Evolutionary conservation across 805 yeast species (phyloP).

Genomic region (Kuraishia ogatae): DNA sequence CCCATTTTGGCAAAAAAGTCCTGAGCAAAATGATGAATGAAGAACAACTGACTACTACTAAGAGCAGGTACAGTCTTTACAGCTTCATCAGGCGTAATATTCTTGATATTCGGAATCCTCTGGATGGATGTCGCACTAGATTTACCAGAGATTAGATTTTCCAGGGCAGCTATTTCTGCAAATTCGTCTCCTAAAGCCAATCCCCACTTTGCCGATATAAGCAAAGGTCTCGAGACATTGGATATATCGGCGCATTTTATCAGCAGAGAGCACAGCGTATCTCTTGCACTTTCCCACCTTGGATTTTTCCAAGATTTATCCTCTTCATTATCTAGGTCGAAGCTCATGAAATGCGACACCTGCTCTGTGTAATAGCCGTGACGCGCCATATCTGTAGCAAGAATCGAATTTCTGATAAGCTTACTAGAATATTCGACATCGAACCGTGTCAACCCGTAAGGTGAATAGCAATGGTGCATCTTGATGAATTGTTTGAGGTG

Average conservation of each 20-base stretch:
- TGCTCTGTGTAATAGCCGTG: constrained; percentile 65
- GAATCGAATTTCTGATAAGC: constrained; percentile 25
- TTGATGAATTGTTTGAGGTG: constrained; percentile 61
- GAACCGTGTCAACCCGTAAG: constrained; percentile 11
- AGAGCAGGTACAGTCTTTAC: constrained; percentile 38
- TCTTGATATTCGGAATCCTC: constrained; percentile 8
- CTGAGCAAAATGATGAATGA: constrained; percentile 74
- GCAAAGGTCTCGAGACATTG: constrained; percentile 77
- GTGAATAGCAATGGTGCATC: constrained; percentile 46
- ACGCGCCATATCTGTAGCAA: constrained; percentile 90
- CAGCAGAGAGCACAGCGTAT: constrained; percentile 54
- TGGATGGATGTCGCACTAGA: not conserved
- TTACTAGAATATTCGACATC: not conserved
- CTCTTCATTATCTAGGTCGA: constrained; percentile 10
- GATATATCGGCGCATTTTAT: constrained; percentile 95
- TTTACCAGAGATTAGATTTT: constrained; percentile 17
- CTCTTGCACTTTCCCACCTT: constrained; percentile 3
- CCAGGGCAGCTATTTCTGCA: constrained; percentile 51
- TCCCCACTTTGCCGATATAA: constrained; percentile 82
- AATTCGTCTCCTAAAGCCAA: constrained; percentile 71
- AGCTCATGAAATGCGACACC: constrained; percentile 27
- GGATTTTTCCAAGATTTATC: constrained; percentile 8
- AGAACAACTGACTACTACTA: constrained; percentile 71
- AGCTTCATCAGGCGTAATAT: constrained; percentile 31
- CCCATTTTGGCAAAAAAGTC: constrained; percentile 63